Evolutionary conservation across 192 early-diverging fungal species (phyloP).

Genomic region (Linnemannia hyalina): DNA sequence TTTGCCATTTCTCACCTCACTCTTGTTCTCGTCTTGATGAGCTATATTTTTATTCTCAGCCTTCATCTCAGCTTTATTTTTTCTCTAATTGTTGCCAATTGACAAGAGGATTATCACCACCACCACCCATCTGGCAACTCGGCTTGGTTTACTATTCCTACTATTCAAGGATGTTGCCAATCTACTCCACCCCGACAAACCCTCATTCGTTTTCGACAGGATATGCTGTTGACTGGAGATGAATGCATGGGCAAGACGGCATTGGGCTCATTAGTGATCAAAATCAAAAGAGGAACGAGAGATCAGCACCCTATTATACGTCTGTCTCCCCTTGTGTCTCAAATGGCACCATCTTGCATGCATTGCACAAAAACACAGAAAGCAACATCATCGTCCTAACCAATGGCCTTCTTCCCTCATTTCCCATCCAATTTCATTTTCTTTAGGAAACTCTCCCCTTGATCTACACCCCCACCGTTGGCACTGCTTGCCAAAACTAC

Average conservation of each 20-base stretch:
- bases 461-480: constrained; percentile 90
- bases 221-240: background rate
- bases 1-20: background rate
- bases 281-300: background rate
- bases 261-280: background rate
- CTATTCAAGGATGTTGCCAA: background rate
- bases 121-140: background rate
- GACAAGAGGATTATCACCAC: background rate
- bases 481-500: constrained; percentile 88
- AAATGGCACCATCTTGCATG: constrained; percentile 6
- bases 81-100: background rate
- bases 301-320: background rate
- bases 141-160: background rate
- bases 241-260: background rate
- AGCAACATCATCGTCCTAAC: background rate
- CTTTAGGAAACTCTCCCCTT: constrained; percentile 79
- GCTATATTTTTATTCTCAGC: constrained; percentile 2
- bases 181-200: background rate
- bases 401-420: background rate
- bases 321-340: background rate
- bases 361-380: background rate
- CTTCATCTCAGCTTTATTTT: background rate
- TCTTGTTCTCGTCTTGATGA: background rate
- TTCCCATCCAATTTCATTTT: background rate
- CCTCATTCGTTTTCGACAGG: background rate